Conservation (phyloP, 495 filamentous ascomycete species). For the Annulohypoxylon moriforme region DNA sequence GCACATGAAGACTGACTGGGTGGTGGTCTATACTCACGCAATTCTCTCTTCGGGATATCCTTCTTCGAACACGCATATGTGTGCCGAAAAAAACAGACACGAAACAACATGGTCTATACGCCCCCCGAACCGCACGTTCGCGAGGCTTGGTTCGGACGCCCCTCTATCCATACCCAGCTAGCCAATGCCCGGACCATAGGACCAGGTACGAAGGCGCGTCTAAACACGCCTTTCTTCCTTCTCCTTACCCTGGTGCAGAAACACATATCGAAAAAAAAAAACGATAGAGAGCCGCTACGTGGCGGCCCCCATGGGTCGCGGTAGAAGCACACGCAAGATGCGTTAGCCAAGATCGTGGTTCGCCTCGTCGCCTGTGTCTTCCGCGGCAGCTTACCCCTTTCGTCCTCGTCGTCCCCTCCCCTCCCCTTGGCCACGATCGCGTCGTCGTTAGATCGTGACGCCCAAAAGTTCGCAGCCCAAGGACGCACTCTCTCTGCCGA, state of each 20-base stretch:
- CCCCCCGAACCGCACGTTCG: neutral
- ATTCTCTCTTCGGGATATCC: neutral
- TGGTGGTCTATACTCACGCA: neutral
- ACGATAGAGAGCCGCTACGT: neutral
- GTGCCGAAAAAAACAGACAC: neutral
- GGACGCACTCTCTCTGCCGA: too few species aligned
- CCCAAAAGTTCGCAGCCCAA: neutral
- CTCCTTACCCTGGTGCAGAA: too few species aligned
- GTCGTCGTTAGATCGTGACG: neutral
- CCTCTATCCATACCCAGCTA: neutral
- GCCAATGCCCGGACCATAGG: neutral
- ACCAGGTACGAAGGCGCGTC: conserved; percentile 2
- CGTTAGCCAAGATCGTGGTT: conserved; percentile 2
- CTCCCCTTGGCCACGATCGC: neutral
- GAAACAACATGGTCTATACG: neutral
- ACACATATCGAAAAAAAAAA: neutral
- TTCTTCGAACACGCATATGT: neutral
- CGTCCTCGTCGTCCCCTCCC: neutral
- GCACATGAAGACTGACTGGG: neutral
- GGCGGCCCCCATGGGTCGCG: neutral
- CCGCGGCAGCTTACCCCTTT: neutral
- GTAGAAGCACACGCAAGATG: too few species aligned
- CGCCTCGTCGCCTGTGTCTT: neutral
- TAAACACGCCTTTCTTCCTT: neutral
- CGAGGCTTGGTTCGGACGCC: neutral